A percentile compares a stretch with the other conserved stretches of the same genome.
These are phyloP conservation scores for Solanum paucissectum DNA, from an alignment of 257 asterid species.

Conservation along the genomic window DNA sequence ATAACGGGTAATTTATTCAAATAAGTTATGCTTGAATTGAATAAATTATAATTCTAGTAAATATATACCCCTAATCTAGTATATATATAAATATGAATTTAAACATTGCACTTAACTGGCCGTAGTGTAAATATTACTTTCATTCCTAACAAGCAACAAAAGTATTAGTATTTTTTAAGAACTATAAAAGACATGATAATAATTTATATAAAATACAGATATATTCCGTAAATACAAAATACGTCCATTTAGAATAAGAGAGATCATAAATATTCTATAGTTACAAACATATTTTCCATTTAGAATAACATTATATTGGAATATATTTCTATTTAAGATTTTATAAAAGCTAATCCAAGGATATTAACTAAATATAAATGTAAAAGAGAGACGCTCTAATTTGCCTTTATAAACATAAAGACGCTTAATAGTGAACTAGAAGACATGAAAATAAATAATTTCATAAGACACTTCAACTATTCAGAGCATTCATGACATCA, in stretches of 20 bases:
- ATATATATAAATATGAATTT: not conserved
- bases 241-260: too few relatives aligned
- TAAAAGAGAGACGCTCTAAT: not conserved
- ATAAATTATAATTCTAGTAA: not conserved
- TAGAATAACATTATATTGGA: not conserved
- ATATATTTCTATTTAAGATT: not conserved
- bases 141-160: not conserved
- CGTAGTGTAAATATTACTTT: not conserved
- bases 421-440: not conserved
- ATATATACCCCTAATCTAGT: not conserved
- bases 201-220: not conserved
- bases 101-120: not conserved
- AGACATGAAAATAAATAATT: not conserved
- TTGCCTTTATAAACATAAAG: not conserved
- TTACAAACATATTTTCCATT: not conserved
- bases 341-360: not conserved
- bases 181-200: not conserved
- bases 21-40: not conserved
- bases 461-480: not conserved
- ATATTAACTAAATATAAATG: not conserved
- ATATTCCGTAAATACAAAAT: too few relatives aligned
- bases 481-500: not conserved
- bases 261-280: not conserved
- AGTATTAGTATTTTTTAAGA: not conserved
- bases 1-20: not conserved